Evolutionary conservation across 164 flowering plant species (phyloP).

Genomic region (Vitis labrusca): DNA sequence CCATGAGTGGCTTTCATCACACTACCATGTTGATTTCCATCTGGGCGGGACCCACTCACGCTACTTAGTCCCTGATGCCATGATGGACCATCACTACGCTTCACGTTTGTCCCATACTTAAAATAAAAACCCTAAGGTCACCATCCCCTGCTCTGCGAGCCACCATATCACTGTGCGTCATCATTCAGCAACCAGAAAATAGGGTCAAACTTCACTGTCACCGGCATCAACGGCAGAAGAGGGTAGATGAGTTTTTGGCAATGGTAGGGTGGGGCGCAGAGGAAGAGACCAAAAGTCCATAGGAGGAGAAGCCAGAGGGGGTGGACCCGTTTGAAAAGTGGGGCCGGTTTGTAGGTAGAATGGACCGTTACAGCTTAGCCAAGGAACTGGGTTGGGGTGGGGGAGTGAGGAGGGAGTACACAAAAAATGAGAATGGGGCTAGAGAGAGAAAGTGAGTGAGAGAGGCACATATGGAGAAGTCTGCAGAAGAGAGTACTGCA

Average conservation of each 20-base stretch:
- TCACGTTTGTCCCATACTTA: background rate
- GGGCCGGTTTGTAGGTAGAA: background rate
- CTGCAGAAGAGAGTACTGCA: slow-evolving; percentile 43
- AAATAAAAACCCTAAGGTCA: background rate
- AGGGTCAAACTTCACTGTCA: too few relatives aligned
- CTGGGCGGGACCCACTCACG: slow-evolving; percentile 17
- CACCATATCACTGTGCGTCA: background rate
- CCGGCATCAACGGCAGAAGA: too few relatives aligned
- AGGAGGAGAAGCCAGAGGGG: too few relatives aligned
- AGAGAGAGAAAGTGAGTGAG: slow-evolving; percentile 14
- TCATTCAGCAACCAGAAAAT: too few relatives aligned
- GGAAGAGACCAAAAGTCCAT: too few relatives aligned
- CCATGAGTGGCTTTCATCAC: slow-evolving; percentile 11
- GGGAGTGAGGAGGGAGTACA: background rate
- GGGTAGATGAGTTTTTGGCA: too few relatives aligned
- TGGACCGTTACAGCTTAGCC: slow-evolving; percentile 14
- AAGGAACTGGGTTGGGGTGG: background rate
- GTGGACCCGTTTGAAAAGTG: too few relatives aligned
- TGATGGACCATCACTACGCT: slow-evolving; percentile 27
- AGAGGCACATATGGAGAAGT: slow-evolving; percentile 23
- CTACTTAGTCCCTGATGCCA: slow-evolving; percentile 19
- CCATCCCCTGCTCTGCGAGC: background rate
- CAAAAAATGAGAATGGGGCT: background rate
- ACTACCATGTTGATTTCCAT: slow-evolving; percentile 8
- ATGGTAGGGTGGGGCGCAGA: too few relatives aligned